Conservation (phyloP, 2,329 filamentous ascomycete species). For the Orbilia oligospora region DNA sequence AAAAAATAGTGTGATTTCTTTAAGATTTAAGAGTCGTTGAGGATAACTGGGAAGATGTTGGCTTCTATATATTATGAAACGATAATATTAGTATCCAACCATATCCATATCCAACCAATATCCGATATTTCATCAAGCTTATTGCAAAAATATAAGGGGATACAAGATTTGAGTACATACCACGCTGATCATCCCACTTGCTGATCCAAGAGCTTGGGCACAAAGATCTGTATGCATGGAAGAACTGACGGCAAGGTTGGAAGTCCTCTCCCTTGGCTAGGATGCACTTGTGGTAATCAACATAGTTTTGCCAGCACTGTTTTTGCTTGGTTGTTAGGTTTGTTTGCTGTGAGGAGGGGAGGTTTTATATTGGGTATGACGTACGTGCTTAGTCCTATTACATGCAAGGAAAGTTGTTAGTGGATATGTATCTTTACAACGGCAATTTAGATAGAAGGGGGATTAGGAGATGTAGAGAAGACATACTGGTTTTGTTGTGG, state of each 20-base stretch:
- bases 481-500: constrained; percentile 91
- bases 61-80: constrained; percentile 70
- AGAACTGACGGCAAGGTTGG: constrained; percentile 77
- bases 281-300: constrained; percentile 99
- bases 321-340: constrained; percentile 64
- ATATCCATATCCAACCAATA: neutral
- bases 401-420: neutral
- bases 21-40: constrained; percentile 71
- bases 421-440: neutral
- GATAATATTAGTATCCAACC: constrained; percentile 62
- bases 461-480: neutral
- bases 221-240: constrained; percentile 94
- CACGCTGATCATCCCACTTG: constrained; percentile 97
- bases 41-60: constrained; percentile 77
- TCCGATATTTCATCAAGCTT: too few species aligned
- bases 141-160: neutral
- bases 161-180: constrained; percentile 70
- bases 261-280: constrained; percentile 78
- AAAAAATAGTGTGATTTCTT: neutral
- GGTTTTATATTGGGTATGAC: constrained; percentile 34
- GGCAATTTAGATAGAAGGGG: neutral
- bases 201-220: constrained; percentile 95
- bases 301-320: constrained; percentile 99
- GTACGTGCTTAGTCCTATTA: constrained; percentile 63
- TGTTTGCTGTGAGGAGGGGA: neutral